Evolutionary conservation across 2,329 filamentous ascomycete species (phyloP).

Genomic region (Teratosphaeria gauchensis): DNA sequence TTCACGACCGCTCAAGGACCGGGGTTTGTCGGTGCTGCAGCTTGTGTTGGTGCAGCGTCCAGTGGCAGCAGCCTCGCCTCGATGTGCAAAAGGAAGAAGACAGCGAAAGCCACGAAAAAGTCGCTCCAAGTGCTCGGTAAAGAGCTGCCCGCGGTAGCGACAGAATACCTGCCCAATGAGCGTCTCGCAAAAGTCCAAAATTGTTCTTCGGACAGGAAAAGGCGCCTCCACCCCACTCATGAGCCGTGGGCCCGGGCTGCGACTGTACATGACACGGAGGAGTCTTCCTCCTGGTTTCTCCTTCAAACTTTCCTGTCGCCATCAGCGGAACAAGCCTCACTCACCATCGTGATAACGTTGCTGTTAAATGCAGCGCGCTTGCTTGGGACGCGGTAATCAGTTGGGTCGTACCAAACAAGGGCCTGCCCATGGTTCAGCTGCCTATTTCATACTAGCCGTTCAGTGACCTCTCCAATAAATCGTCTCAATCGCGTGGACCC

Average conservation of each 20-base stretch:
- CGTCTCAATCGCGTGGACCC: neutral
- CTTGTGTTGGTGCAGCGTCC: neutral
- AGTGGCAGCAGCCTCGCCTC: no score
- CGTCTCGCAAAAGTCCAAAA: neutral
- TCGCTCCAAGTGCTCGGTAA: neutral
- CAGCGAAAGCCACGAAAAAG: no score
- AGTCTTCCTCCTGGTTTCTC: neutral
- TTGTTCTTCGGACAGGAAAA: neutral
- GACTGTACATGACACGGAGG: neutral
- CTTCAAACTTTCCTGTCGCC: neutral
- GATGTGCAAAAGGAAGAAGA: no score
- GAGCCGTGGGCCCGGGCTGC: neutral
- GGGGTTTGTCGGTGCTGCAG: neutral
- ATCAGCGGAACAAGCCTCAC: neutral
- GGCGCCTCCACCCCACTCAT: neutral
- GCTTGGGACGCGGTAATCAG: neutral
- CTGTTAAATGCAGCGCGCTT: neutral
- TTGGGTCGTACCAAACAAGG: neutral
- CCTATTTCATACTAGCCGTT: neutral
- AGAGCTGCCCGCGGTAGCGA: neutral
- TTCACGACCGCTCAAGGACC: neutral
- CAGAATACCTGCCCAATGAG: neutral
- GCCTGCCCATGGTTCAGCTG: neutral
- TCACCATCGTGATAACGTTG: neutral
- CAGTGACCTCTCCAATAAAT: neutral